phyloP scores from a whole-genome alignment of 441 rosid species.

The Biscutella laevigata region DNA sequence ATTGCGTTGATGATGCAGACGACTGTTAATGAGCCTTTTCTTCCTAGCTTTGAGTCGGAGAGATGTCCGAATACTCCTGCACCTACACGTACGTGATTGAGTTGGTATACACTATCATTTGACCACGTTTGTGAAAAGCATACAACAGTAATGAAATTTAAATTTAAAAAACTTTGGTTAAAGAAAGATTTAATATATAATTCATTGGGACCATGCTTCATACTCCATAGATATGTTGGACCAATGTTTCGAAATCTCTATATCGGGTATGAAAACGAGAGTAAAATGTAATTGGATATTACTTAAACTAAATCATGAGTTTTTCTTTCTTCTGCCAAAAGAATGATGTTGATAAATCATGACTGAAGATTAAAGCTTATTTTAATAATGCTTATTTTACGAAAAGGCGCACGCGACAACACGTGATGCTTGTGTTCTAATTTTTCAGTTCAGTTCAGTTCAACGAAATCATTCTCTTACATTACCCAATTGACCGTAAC shows the following conservation, averaged over 20 bases:
- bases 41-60: constrained; percentile 79
- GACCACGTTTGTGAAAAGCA: constrained; percentile 5
- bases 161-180: not conserved
- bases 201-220: constrained; percentile 7
- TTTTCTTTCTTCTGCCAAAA: too few species aligned
- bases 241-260: constrained; percentile 7
- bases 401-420: not conserved
- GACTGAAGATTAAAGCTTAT: not conserved
- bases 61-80: constrained; percentile 89
- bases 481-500: too few species aligned
- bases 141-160: not conserved
- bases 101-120: not conserved
- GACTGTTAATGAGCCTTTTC: constrained; percentile 73
- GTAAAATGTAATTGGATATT: constrained; percentile 22
- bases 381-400: not conserved
- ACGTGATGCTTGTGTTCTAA: too few species aligned
- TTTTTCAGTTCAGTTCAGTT: too few species aligned
- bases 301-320: too few species aligned
- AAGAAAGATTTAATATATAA: not conserved
- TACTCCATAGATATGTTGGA: constrained; percentile 19
- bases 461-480: too few species aligned
- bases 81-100: constrained; percentile 41
- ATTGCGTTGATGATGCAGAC: constrained; percentile 65
- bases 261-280: constrained; percentile 2
- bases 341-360: not conserved